Base-by-base conservation (phyloP, 2,329 filamentous ascomycete species). In the Hypoxylon sp. region DNA sequence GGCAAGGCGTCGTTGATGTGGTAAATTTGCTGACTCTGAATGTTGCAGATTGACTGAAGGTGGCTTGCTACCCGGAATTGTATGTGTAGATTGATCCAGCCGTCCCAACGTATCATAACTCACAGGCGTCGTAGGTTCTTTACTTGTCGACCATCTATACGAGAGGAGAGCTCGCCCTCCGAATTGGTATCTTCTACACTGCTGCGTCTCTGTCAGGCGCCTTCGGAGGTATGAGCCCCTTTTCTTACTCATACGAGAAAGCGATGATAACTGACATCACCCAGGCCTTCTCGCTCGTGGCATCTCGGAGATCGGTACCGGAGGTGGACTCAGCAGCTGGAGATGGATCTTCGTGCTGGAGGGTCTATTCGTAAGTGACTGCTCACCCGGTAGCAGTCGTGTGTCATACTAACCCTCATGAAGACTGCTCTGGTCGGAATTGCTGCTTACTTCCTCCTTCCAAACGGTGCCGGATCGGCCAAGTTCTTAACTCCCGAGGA, bases 141-240 rank as follows among this genome's bases (percentile, higher is more conserved):
- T 90, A 90, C 66, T 78, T 90, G 10, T 87, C 85, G 0, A 78
- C 79, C 5, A 81, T 89, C 61, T 87, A 89, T 65, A 82, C 79
- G 15, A 77, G 85, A 17, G 76, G 79, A 1, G 85, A 88, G 62
- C 75, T 88, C 60, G 84, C 85, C 0, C 71, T 88, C 31, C 78
- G 87, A 3, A 87, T 90, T 46, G 87, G 86, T 24, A 75, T 89
- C 4, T 89, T 90, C 67, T 90, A 88, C 69, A 88, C 85, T 0
- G 85, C 86, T 1, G 85, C 86, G 0, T 87, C 85, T 1, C 72
- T 89, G 4, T 87, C 84, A 0, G 85, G 86, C 2, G 85, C 85
- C 1, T 88, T 88, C 67, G 85, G 85, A 23, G 86, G 81, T 74
- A 66, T 31, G 69, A 60, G 13, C 20, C 24, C 9, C 40, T 6